Conservation (phyloP, 2,329 filamentous ascomycete species). For the Fusarium euwallaceae region DNA sequence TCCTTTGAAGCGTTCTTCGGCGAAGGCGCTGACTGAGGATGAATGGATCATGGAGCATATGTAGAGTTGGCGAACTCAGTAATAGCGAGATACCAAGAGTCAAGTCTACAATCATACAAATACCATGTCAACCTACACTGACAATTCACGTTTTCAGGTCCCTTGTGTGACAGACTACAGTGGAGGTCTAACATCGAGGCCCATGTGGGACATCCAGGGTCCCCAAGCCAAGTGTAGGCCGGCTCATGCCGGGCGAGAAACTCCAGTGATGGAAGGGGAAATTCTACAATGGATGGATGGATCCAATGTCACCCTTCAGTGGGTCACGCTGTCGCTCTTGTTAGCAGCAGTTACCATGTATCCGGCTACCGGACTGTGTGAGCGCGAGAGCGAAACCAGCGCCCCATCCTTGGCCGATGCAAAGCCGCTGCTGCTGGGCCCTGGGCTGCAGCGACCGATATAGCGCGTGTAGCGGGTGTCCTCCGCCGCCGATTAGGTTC, state of each 20-base stretch:
- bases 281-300: slow-evolving; percentile 3
- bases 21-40: slow-evolving; percentile 47
- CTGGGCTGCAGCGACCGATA: slow-evolving; percentile 25
- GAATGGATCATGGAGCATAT: slow-evolving; percentile 46
- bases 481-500: slow-evolving; percentile 27
- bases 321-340: background rate
- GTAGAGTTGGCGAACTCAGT: background rate
- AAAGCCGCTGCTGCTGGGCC: slow-evolving; percentile 23
- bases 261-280: background rate
- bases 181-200: background rate
- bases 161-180: background rate
- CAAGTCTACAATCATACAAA: background rate
- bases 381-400: background rate
- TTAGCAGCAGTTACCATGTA: background rate
- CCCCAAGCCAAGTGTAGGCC: background rate
- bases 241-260: background rate
- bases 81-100: background rate
- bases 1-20: slow-evolving; percentile 47
- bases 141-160: background rate
- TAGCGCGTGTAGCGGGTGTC: slow-evolving; percentile 11
- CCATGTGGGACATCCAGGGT: background rate
- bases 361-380: background rate
- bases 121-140: background rate
- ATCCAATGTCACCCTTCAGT: background rate
- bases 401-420: slow-evolving; percentile 20